Evolutionary conservation across 2,329 filamentous ascomycete genomes (phyloP), one percentile per base, ranked within the genome.

Genomic region (Metarhizium robertsii): DNA sequence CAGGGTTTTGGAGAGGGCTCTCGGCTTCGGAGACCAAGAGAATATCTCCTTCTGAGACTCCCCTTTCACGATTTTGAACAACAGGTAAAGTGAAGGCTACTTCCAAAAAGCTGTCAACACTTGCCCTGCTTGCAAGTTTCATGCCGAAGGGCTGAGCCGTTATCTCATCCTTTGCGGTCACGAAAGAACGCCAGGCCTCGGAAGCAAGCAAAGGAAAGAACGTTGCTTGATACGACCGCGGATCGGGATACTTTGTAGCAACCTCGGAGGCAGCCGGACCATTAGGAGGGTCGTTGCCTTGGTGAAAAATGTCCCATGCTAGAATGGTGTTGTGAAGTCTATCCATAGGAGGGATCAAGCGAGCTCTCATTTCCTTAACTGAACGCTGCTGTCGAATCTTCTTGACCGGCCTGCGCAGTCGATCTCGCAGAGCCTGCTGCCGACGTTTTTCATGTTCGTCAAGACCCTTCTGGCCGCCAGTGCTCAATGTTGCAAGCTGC

Each of bases 121-220:
- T 94, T 65, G 94, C 85, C 58, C 94, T 87, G 64, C 88, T 95
- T 52, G 88, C 81, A 53, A 99, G 82, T 66, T 92, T 95, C 69
- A 97, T 84, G 58, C 91, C 90, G 65, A 96, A 95, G 0, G 89
- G 77, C 66, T 87, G 90, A 60, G 85, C 84, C 20, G 81, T 88
- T 50, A 86, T 83, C 69, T 99, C 94, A 65, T 96, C 90, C 67
- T 92, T 92, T 20, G 89, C 83, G 52, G 90, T 92, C 52, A 95
- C 86, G 67, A 99, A 94, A 4, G 89, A 88, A 66, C 95, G 88
- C 94, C 94, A 99, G 34, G 92, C 92, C 75, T 99, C 94, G 30
- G 95, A 86, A 34, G 94, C 84, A 38, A 99, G 79, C 25, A 99
- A 77, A 6, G 92, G 92, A 61, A 95, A 86, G 70, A 99, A 99